A percentile compares a stretch with the other conserved stretches of the same genome.
These are phyloP conservation scores for Fusarium sp. DNA, from an alignment of 2,329 filamentous ascomycete species.

Conservation along the genomic window DNA sequence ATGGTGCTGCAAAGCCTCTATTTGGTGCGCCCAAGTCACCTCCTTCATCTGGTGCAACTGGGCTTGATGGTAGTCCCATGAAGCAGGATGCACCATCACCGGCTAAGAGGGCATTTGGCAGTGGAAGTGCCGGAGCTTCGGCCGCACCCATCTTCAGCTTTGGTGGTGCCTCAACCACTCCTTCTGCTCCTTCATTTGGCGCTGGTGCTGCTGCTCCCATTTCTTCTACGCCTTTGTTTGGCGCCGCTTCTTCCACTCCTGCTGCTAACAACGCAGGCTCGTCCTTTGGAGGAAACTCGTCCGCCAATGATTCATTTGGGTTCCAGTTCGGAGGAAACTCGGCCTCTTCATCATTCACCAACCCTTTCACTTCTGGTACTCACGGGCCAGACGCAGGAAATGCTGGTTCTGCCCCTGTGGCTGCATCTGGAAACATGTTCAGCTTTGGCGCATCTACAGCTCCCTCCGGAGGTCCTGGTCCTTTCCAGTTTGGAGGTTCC, in stretches of 20 bases:
- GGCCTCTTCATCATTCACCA: constrained; percentile 52
- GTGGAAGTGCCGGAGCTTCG: constrained; percentile 40
- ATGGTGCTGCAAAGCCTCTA: constrained; percentile 53
- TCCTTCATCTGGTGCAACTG: constrained; percentile 44
- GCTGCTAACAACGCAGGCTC: constrained; percentile 41
- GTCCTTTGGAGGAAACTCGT: constrained; percentile 56
- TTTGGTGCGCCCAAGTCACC: constrained; percentile 56
- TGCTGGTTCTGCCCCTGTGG: constrained; percentile 34
- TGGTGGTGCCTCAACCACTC: constrained; percentile 37
- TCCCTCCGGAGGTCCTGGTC: constrained; percentile 45
- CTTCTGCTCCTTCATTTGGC: constrained; percentile 51
- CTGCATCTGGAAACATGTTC: constrained; percentile 52
- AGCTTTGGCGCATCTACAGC: constrained; percentile 54
- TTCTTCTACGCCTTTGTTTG: constrained; percentile 52
- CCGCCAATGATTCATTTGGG: constrained; percentile 44
- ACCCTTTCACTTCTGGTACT: constrained; percentile 55
- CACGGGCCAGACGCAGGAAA: constrained; percentile 44
- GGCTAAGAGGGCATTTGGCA: constrained; percentile 53
- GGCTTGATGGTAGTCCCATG: constrained; percentile 60
- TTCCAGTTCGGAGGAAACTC: constrained; percentile 53
- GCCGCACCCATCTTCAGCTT: constrained; percentile 55
- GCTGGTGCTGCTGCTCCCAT: constrained; percentile 48
- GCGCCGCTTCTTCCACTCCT: constrained; percentile 44
- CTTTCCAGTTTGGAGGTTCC: constrained; percentile 57
- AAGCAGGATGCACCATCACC: constrained; percentile 58